Evolutionary conservation across 306 rosid genomes (phyloP).

Genomic region (Urtica urens): DNA sequence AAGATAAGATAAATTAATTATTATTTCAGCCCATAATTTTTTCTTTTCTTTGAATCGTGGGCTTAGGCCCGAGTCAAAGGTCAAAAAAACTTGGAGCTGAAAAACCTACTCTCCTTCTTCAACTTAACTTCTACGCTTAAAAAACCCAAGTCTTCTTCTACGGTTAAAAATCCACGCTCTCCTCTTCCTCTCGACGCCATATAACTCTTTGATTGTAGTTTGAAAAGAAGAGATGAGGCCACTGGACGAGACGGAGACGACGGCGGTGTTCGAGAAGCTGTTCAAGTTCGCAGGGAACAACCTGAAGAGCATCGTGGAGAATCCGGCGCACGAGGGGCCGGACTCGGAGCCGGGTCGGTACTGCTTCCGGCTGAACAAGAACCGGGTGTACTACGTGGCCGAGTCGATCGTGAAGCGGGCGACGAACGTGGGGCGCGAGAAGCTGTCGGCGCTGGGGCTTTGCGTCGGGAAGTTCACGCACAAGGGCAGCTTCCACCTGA

Average conservation of each 20-base stretch:
- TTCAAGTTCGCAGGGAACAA: conserved; percentile 85
- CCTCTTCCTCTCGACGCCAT: no score
- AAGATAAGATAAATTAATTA: no score
- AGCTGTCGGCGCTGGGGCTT: conserved; percentile 56
- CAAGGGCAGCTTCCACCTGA: conserved; percentile 74
- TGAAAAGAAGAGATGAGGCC: conserved; percentile 96
- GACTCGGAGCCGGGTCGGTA: conserved; percentile 58
- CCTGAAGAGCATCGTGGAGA: conserved; percentile 70
- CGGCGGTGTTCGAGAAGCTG: conserved; percentile 66
- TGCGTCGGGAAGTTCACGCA: conserved; percentile 89
- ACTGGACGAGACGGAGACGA: conserved; percentile 66
- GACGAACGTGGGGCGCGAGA: conserved; percentile 56
- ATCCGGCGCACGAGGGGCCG: conserved; percentile 87
- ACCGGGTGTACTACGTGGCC: conserved; percentile 58
- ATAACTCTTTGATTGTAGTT: no score
- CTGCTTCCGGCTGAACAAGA: conserved; percentile 86
- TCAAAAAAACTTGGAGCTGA: no score
- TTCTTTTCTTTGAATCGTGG: no score
- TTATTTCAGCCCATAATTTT: no score
- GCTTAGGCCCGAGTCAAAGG: no score
- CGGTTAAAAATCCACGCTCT: no score
- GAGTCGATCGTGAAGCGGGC: conserved; percentile 84
- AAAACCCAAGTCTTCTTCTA: no score
- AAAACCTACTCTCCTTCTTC: no score
- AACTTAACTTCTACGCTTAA: no score